A percentile compares a stretch with the other conserved stretches of the same genome.
Conservation (phyloP, 2,329 filamentous ascomycete species). For the Colletotrichum sp. region DNA sequence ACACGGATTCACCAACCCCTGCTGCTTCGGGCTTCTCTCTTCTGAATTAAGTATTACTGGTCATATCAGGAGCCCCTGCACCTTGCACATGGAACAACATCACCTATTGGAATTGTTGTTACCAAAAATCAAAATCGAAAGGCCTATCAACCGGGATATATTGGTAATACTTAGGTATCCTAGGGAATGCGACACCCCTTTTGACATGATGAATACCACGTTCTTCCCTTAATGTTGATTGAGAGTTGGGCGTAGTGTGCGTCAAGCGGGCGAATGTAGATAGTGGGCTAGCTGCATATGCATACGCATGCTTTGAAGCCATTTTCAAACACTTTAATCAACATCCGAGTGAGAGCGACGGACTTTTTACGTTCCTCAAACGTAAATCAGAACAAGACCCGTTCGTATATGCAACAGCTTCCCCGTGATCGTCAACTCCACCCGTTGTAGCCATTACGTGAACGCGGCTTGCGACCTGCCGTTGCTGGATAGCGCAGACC, state of each 20-base stretch:
- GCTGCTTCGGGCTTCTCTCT: not conserved
- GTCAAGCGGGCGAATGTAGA: not conserved
- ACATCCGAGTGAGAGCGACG: not conserved
- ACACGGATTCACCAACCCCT: fast-evolving
- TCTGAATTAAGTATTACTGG: not conserved
- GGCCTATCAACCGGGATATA: not conserved
- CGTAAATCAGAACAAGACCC: not conserved
- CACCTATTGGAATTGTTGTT: not conserved
- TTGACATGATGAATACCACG: not conserved
- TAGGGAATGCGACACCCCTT: fast-evolving
- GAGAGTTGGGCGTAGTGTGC: not conserved
- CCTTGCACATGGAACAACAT: not conserved
- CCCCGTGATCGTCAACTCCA: not conserved
- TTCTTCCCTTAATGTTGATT: not conserved
- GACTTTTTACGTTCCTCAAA: not conserved
- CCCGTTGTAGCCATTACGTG: not conserved
- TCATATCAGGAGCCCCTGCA: not conserved
- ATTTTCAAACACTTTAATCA: not conserved
- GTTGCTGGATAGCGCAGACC: not conserved
- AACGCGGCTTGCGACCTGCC: not conserved
- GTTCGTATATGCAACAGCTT: not conserved
- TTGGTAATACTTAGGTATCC: not conserved
- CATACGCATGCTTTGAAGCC: not conserved
- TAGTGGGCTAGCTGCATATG: not conserved
- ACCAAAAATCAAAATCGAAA: fast-evolving